phyloP scores from a whole-genome alignment of 192 early-diverging fungal genomes.

The Coemansia guatemalensis region DNA sequence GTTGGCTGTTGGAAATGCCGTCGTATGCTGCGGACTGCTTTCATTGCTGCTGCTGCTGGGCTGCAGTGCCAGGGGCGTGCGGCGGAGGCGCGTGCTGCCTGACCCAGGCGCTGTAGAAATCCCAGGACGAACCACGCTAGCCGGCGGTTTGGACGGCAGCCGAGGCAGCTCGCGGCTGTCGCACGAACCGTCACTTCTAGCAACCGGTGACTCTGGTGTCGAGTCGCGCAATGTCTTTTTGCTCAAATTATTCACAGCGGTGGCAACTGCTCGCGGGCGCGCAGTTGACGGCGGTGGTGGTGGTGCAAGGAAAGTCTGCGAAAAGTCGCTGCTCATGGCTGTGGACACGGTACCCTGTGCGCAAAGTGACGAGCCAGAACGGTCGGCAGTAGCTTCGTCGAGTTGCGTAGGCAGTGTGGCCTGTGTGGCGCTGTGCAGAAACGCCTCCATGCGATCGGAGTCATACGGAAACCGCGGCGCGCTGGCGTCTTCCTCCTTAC shows the following conservation, averaged over 20 bases:
- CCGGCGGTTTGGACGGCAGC: not conserved
- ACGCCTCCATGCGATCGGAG: slow-evolving; percentile 14
- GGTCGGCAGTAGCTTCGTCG: slow-evolving; percentile 6
- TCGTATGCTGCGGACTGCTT: not conserved
- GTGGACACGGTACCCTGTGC: not conserved
- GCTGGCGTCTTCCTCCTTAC: not conserved
- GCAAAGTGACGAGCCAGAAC: not conserved
- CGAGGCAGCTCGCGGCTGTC: not conserved
- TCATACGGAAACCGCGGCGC: slow-evolving; percentile 37
- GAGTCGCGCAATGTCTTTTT: not conserved
- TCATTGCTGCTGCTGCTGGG: slow-evolving; percentile 5
- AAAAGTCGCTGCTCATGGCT: slow-evolving; percentile 37
- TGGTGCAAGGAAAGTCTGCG: slow-evolving; percentile 32
- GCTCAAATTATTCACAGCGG: not conserved
- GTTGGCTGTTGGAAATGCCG: not conserved
- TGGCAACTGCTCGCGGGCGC: not conserved
- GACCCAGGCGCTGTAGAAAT: not conserved
- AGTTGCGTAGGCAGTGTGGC: slow-evolving; percentile 31
- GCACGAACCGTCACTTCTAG: not conserved
- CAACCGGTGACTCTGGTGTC: too few relatives aligned
- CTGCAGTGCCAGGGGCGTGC: slow-evolving; percentile 15
- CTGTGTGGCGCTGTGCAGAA: slow-evolving; percentile 14
- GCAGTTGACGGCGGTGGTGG: not conserved
- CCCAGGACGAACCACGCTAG: slow-evolving; percentile 2
- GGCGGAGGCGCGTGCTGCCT: not conserved